phyloP scores from a whole-genome alignment of 2,329 filamentous ascomycete species.

The Nigrospora sphaerica region DNA sequence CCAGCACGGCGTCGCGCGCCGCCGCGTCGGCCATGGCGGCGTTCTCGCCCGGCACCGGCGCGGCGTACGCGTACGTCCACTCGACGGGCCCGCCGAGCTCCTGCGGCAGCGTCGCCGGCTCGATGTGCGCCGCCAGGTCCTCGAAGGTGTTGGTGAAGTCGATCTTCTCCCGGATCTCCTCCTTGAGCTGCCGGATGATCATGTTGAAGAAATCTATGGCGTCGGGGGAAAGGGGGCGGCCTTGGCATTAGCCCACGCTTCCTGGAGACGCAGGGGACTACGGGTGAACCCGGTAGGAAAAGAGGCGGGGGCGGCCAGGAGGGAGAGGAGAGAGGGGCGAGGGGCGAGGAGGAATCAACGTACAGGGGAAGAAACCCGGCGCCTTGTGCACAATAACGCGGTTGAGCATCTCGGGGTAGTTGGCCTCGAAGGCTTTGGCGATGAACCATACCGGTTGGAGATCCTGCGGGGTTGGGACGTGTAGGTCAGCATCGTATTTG shows the following conservation, averaged over 20 bases:
- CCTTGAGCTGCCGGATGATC: slow-evolving; percentile 88
- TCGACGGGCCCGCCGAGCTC: slow-evolving; percentile 78
- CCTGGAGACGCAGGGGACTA: too few species aligned
- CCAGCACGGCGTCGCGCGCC: slow-evolving; percentile 54
- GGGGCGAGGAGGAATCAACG: not conserved
- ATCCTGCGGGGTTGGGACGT: slow-evolving; percentile 43
- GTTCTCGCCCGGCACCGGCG: slow-evolving; percentile 70
- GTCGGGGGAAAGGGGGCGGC: slow-evolving; percentile 21
- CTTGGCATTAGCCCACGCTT: too few species aligned
- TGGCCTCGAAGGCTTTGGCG: slow-evolving; percentile 97
- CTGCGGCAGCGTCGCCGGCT: slow-evolving; percentile 60
- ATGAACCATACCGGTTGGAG: slow-evolving; percentile 95
- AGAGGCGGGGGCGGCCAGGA: too few species aligned
- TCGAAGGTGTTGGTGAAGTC: slow-evolving; percentile 76
- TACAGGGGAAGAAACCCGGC: slow-evolving; percentile 87
- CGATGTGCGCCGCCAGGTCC: slow-evolving; percentile 71
- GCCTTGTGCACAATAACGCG: slow-evolving; percentile 86
- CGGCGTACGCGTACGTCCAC: slow-evolving; percentile 73
- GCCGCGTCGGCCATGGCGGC: slow-evolving; percentile 55
- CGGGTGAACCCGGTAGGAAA: too few species aligned
- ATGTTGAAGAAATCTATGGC: slow-evolving; percentile 75
- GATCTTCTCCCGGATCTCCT: slow-evolving; percentile 85
- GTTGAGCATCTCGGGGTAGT: slow-evolving; percentile 88
- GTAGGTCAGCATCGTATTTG: not conserved
- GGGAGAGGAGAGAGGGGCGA: too few species aligned